Evolutionary conservation across 1,139 yeast species (phyloP).

Genomic region (Yamadazyma dushanensis): DNA sequence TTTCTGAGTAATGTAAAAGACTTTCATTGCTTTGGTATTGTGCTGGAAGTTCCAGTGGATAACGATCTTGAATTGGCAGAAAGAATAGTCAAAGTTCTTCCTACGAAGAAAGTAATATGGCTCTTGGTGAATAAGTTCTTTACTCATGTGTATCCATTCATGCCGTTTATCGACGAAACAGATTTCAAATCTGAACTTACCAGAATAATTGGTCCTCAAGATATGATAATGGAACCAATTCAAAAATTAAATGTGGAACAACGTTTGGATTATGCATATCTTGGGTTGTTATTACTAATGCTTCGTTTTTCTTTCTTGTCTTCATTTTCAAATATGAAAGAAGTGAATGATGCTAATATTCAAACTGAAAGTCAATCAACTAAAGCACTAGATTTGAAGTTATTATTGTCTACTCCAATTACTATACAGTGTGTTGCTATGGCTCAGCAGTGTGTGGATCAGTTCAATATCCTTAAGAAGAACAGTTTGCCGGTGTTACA

Average conservation of each 20-base stretch:
- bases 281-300: constrained; percentile 30
- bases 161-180: constrained; percentile 51
- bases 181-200: constrained; percentile 24
- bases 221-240: constrained; percentile 18
- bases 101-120: constrained; percentile 48
- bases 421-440: constrained; percentile 35
- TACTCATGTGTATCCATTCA: constrained; percentile 42
- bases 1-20: not conserved
- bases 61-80: constrained; percentile 20
- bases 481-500: constrained; percentile 52
- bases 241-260: constrained; percentile 25
- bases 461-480: constrained; percentile 36
- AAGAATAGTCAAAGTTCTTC: constrained; percentile 42
- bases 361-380: constrained; percentile 23
- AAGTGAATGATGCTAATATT: constrained; percentile 29
- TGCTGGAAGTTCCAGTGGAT: not conserved
- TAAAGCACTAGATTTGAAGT: constrained; percentile 16
- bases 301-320: constrained; percentile 33
- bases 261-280: constrained; percentile 31
- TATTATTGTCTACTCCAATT: constrained; percentile 20
- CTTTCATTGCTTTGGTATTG: constrained; percentile 6
- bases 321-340: constrained; percentile 30
- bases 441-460: constrained; percentile 39
- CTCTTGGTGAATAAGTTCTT: constrained; percentile 46
- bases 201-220: constrained; percentile 29